A percentile compares a stretch with the other conserved stretches of the same genome.
Evolutionary conservation across 176 grass and related monocot species (phyloP).

Genomic region (Olyra latifolia): DNA sequence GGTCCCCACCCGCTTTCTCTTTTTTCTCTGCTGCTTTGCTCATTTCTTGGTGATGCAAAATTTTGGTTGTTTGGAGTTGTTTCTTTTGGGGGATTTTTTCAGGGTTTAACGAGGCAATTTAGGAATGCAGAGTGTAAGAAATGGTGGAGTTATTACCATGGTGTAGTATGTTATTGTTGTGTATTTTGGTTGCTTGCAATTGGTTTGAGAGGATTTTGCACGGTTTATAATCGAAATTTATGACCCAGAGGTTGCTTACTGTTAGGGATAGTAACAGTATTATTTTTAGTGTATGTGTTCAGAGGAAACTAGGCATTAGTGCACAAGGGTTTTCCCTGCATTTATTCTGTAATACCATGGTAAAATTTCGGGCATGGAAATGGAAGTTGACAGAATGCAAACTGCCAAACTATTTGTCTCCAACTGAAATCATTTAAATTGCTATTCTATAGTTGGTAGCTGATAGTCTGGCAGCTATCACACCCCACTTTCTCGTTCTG

Average conservation of each 20-base stretch:
- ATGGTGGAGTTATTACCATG: neutral
- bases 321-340: neutral
- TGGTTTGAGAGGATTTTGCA: neutral
- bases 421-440: neutral
- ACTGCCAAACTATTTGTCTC: neutral
- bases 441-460: neutral
- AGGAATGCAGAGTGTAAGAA: neutral
- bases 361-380: neutral
- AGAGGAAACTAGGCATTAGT: neutral
- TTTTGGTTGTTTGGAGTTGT: neutral
- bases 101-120: neutral
- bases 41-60: neutral
- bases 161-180: neutral
- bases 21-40: neutral
- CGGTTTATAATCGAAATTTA: neutral
- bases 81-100: neutral
- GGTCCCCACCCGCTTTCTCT: slow-evolving; percentile 62
- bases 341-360: neutral
- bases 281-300: neutral
- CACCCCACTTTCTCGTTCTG: neutral
- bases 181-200: neutral
- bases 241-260: neutral
- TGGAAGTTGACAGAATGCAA: neutral
- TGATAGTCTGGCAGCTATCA: neutral
- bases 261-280: neutral